Percentiles rank a stretch among this genome's conserved stretches.
These are phyloP conservation scores for Scedosporium aurantiacum DNA, from an alignment of 2,329 filamentous ascomycete species.

Conservation along the genomic window DNA sequence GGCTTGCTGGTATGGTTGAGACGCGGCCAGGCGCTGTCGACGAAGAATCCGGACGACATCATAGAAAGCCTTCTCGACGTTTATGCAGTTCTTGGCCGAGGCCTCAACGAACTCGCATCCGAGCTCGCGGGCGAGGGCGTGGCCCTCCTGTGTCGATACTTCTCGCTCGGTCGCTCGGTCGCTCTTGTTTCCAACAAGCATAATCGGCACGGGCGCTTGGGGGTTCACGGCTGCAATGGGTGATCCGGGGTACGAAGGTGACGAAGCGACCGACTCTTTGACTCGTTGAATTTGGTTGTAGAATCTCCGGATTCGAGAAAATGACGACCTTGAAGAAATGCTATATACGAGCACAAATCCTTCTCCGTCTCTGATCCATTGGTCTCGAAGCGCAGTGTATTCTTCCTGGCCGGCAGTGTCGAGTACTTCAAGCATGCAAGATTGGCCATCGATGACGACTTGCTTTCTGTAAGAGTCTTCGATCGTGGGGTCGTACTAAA, in stretches of 20 bases:
- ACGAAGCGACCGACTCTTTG: conserved; percentile 76
- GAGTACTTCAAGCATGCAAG: conserved; percentile 94
- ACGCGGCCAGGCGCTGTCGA: conserved; percentile 51
- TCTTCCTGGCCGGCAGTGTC: conserved; percentile 98
- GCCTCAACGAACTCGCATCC: conserved; percentile 96
- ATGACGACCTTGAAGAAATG: conserved; percentile 93
- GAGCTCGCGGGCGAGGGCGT: conserved; percentile 79
- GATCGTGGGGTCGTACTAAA: conserved; percentile 73
- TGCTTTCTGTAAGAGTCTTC: conserved; percentile 83
- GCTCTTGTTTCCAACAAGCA: conserved; percentile 98
- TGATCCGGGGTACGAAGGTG: conserved; percentile 66
- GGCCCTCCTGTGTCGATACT: conserved; percentile 92
- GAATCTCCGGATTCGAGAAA: conserved; percentile 88
- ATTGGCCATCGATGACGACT: conserved; percentile 85
- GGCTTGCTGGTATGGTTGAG: conserved; percentile 11
- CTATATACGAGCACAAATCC: conserved; percentile 97
- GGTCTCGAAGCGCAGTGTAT: conserved; percentile 90
- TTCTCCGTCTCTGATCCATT: conserved; percentile 97
- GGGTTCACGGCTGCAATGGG: conserved; percentile 50
- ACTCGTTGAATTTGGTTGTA: conserved; percentile 95
- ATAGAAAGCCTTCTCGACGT: conserved; percentile 97
- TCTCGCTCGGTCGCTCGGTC: conserved; percentile 92
- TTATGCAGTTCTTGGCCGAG: conserved; percentile 95
- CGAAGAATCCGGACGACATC: conserved; percentile 89
- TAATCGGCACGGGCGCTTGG: conserved; percentile 72